Conservation (phyloP, 2,329 filamentous ascomycete species). For the Colletotrichum siamense region DNA sequence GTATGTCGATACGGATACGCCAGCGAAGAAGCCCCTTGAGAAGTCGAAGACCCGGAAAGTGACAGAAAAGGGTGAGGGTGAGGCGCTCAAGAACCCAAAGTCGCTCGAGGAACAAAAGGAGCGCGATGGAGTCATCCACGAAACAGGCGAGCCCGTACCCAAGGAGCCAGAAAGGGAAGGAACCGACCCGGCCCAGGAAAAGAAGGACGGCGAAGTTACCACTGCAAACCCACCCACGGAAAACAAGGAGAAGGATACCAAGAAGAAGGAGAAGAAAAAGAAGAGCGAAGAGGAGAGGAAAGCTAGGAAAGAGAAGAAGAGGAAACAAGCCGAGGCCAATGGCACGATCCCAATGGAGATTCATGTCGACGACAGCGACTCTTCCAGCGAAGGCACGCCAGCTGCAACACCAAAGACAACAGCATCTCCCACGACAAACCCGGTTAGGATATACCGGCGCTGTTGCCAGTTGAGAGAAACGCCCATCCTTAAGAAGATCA, state of each 20-base stretch:
- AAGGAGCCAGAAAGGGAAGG: conserved; percentile 46
- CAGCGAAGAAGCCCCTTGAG: conserved; percentile 47
- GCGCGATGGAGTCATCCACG: conserved; percentile 40
- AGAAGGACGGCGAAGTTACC: conserved; percentile 27
- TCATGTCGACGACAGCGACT: conserved; percentile 72
- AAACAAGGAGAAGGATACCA: conserved; percentile 53
- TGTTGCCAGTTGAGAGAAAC: conserved; percentile 95
- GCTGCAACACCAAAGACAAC: conserved; percentile 67
- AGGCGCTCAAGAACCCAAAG: conserved; percentile 72
- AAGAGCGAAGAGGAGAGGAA: conserved; percentile 91
- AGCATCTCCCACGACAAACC: conserved; percentile 78
- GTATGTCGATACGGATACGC: conserved; percentile 68
- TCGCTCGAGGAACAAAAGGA: conserved; percentile 64
- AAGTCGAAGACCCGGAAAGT: conserved; percentile 64
- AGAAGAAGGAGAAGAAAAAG: conserved; percentile 97
- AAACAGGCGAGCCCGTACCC: conserved; percentile 42
- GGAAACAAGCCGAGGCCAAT: conserved; percentile 84
- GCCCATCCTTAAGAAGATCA: conserved; percentile 88
- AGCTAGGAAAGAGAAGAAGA: conserved; percentile 87
- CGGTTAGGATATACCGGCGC: conserved; percentile 88
- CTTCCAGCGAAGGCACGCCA: conserved; percentile 43
- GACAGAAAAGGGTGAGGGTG: conserved; percentile 75
- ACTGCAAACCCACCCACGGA: conserved; percentile 26
- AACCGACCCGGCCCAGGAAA: conserved; percentile 24
- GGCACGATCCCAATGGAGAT: conserved; percentile 87